phyloP scores from a whole-genome alignment of 495 filamentous ascomycete genomes.

The Xylaria scruposa region DNA sequence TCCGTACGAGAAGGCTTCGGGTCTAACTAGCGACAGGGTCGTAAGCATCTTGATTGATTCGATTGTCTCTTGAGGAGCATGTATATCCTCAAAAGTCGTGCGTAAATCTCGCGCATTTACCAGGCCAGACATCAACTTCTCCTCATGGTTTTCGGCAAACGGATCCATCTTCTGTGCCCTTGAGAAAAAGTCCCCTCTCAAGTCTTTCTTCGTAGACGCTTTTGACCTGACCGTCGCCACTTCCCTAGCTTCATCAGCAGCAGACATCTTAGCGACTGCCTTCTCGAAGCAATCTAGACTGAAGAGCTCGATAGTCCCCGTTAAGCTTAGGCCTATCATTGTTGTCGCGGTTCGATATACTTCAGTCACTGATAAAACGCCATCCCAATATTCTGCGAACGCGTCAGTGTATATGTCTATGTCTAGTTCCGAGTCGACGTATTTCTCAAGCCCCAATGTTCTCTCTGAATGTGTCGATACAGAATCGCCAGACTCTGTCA shows the following conservation, averaged over 20 bases:
- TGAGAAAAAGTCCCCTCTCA: neutral
- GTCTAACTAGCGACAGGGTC: conserved; percentile 82
- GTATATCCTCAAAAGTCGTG: conserved; percentile 85
- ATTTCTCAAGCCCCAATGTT: conserved; percentile 8
- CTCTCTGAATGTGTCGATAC: neutral
- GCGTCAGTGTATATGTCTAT: neutral
- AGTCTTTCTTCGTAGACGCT: neutral
- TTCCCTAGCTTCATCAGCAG: conserved; percentile 24
- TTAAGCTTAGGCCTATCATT: conserved; percentile 57
- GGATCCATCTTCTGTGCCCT: conserved; percentile 26
- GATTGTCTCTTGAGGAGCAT: conserved; percentile 80
- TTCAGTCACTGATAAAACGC: conserved; percentile 32
- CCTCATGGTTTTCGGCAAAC: conserved; percentile 66
- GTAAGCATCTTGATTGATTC: conserved; percentile 90
- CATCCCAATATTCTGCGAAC: conserved; percentile 6
- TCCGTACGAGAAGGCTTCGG: conserved; percentile 95
- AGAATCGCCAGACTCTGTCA: conserved; percentile 25
- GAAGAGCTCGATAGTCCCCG: conserved; percentile 29
- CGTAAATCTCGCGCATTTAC: conserved; percentile 80
- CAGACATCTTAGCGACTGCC: neutral
- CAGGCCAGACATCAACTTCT: conserved; percentile 80
- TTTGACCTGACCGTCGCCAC: conserved; percentile 10
- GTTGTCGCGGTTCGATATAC: conserved; percentile 68
- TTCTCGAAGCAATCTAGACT: conserved; percentile 32
- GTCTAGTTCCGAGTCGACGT: neutral